Evolutionary conservation across 495 filamentous ascomycete genomes (phyloP), one percentile per base, ranked within the genome.

Genomic region (Lentithecium fluviatile): DNA sequence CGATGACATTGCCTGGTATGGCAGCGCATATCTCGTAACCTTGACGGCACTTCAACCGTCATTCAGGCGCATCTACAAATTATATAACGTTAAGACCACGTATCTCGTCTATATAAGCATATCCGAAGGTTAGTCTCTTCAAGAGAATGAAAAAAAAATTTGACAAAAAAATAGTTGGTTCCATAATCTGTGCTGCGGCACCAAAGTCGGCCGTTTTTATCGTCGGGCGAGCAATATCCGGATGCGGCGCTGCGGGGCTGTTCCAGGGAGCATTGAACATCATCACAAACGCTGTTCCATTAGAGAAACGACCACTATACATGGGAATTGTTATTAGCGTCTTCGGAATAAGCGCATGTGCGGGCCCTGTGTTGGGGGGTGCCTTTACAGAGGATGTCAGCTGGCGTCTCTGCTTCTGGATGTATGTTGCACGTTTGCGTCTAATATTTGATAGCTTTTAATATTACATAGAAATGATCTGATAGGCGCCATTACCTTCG

Each of bases 41-140:
- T n/a, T n/a, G n/a, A n/a, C n/a, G n/a, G n/a, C n/a, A n/a, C n/a
- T n/a, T n/a, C n/a, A 38, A 15, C 76, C 81, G 0, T 60, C 68
- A 0, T 81, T 76, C 66, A 81, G 82, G 32, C 80, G 78, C 26
- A 56, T 74, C 0, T 85, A 82, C 74, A 80, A 77, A 53, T 52
- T 52, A 10, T 52, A 36, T 23, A 23, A 52, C 25, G 29, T 23
- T 6, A 52, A 52, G 21, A 15, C 29, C 6, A 23, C 29, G 7
- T 52, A 52, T 23, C 11, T 26, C 7, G 12, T 10, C 13, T 52
- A 10, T 48, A 70, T 80, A n/a, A 60, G 57, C 25, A 34, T 78
- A 13, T 80, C 79, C 45, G 74, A 76, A 52, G n/a, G n/a, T n/a
- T n/a, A n/a, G n/a, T n/a, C n/a, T n/a, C n/a, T n/a, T n/a, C n/a